Conservation (phyloP, 495 filamentous ascomycete genomes). For the Aspergillus heteromorphus region DNA sequence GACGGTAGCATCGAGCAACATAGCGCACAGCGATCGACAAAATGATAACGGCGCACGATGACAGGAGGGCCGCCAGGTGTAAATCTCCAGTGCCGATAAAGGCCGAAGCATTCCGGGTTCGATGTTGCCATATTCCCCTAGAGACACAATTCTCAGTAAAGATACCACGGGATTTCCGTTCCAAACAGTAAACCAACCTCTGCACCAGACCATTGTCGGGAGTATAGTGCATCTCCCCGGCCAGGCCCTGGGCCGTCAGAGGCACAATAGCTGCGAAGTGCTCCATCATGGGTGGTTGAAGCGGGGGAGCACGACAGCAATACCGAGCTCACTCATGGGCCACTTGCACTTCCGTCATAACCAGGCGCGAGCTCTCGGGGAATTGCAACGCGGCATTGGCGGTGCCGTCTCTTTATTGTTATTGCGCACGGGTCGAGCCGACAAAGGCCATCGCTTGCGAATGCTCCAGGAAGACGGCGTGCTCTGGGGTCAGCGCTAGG, state of each 20-base stretch:
- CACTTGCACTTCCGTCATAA: not conserved
- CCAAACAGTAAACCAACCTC: constrained; percentile 5
- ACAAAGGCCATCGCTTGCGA: not conserved
- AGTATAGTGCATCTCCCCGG: not conserved
- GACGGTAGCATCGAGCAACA: not conserved
- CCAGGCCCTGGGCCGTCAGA: not conserved
- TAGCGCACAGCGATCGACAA: constrained; percentile 6
- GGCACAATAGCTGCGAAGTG: constrained; percentile 5
- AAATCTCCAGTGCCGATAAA: constrained; percentile 17
- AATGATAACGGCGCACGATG: constrained; percentile 10
- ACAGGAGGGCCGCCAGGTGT: constrained; percentile 7
- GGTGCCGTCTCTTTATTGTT: not conserved
- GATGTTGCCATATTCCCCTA: constrained; percentile 14
- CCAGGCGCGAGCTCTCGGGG: not conserved
- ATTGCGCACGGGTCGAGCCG: not conserved
- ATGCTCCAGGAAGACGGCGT: not conserved
- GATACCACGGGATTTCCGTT: not conserved
- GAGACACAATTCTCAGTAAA: not conserved
- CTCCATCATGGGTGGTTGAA: constrained; percentile 4
- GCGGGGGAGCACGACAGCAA: not conserved
- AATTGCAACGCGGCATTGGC: not conserved
- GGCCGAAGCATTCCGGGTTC: constrained; percentile 11
- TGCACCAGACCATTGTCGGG: constrained; percentile 3
- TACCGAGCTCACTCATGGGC: not conserved
- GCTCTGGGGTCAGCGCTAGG: too few species aligned